These are phyloP conservation scores for Alternaria viburni DNA, from an alignment of 2,329 filamentous ascomycete genomes.

Conservation along the genomic window DNA sequence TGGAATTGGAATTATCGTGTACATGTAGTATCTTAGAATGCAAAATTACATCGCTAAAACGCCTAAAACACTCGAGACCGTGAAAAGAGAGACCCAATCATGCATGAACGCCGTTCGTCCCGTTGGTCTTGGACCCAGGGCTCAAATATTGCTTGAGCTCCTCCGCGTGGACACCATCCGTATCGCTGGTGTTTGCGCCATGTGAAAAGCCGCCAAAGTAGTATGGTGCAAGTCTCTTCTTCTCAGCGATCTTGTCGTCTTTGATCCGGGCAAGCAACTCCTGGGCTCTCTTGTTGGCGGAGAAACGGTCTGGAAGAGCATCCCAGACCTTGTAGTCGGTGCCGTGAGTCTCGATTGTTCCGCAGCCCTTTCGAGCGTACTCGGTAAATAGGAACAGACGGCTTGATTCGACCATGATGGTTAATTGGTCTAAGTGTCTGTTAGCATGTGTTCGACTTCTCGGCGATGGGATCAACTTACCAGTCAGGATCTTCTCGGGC, in stretches of 20 bases:
- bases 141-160: conserved; percentile 34
- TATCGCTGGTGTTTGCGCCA: conserved; percentile 38
- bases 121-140: conserved; percentile 15
- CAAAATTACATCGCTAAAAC: neutral
- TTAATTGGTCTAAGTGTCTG: conserved; percentile 41
- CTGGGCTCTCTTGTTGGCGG: conserved; percentile 42
- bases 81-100: neutral
- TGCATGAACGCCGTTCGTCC: conserved; percentile 15
- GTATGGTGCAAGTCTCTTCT: conserved; percentile 44
- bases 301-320: conserved; percentile 46
- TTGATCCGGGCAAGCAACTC: conserved; percentile 41
- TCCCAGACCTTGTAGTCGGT: conserved; percentile 50
- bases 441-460: neutral
- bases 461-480: conserved; percentile 12
- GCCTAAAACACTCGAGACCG: neutral
- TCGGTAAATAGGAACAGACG: conserved; percentile 50
- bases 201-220: conserved; percentile 43
- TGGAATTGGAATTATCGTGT: neutral
- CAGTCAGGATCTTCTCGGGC: conserved; percentile 52
- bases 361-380: conserved; percentile 45
- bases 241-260: conserved; percentile 39
- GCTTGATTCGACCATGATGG: conserved; percentile 49
- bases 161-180: conserved; percentile 37
- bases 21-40: neutral
- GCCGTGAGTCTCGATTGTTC: conserved; percentile 43